Evolutionary conservation across 2,329 filamentous ascomycete species (phyloP), one percentile per base, ranked within the genome.

Genomic region (Didymellaceae sp.): DNA sequence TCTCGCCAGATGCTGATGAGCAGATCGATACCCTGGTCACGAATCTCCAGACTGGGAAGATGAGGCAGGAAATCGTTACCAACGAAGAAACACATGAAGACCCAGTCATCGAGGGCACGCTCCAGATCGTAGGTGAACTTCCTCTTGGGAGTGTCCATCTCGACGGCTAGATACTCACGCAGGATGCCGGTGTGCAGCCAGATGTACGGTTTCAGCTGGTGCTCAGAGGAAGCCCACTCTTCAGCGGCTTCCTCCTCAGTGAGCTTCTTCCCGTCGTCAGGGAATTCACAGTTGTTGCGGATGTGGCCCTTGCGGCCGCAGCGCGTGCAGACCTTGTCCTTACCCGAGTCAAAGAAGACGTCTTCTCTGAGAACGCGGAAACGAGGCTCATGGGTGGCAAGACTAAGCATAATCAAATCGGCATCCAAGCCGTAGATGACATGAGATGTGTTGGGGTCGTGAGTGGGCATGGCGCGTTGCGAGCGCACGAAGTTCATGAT

Each of bases 21-120:
- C 1, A 92, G 95, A 70, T 99, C 93, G 68, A 99, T 99, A 39
- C 93, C 93, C 70, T 97, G 92, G 68, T 99, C 94, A 54, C 94
- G 86, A 71, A 99, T 97, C 73, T 97, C 94, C 51, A 99, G 82
- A 65, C 93, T 96, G n/a, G 94, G 94, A 51, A 99, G 80, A 80
- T 99, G 94, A 41, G 94, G 94, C 61, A 99, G 78, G 77, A 99
- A 99, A 78, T 99, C 95, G 74, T 99, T 99, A 61, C 93, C 93
- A 48, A 97, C 93, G 71, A 97, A 97, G 77, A 95, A 97, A 77
- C 93, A 97, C 86, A 97, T 94, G 73, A 97, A 97, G 11, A 97
- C 91, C 94, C 93, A 97, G 71, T 97, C 93, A 74, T 97, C 94
- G 52, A 97, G 84, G 20, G 92, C 92, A 59, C 94, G 86, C 75